Base-by-base conservation (phyloP, 352 stramenopile genomes). In the Thalassiosira livingstoniorum region DNA sequence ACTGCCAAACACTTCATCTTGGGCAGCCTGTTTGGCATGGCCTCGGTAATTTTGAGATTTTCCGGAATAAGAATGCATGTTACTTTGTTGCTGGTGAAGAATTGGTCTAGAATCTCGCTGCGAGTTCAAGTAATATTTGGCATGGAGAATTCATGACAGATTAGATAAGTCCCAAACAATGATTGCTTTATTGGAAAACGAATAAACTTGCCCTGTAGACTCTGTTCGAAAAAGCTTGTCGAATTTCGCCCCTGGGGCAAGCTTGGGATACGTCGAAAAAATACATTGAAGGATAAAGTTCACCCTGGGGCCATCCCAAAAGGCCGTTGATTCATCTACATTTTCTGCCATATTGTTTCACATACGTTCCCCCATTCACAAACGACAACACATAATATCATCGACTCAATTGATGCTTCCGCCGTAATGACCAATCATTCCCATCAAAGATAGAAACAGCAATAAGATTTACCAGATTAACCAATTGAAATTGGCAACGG, bases 1-100 rank as follows among this genome's bases (percentile, higher is more conserved):
- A 98, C 97, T 69, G 91, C 96, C 45, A 98, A 86, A 3, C 93
- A 97, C 64, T 98, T 98, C 64, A 93, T 94, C 45, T 94, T 95
- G 25, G 94, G 92, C 27, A 98, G 81, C 2, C 92, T 91, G 31
- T 87, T 92, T 0, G 95, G 96, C 93, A 98, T 97, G 74, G 96
- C 96, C 45, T 88, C 55, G 94, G 82, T 77, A 32, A 92, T 85
- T 82, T 92, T 92, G 57, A 97, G 96, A 71, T 96, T 96, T 2
- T 96, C 95, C 2, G 94, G 96, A 76, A 98, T 95, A 51, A 97
- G 90, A 65, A 98, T 92, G 69, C 93, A 96, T 70, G 91, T 94
- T 54, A 96, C 82, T 43, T 97, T 92, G 61, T 97, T 90, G 32
- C 89, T 94, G 37, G 96, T 94, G 32, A 97, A 91, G 69, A 98